phyloP scores from a whole-genome alignment of 1,139 yeast genomes.

The Oligophagozyma castellii region DNA sequence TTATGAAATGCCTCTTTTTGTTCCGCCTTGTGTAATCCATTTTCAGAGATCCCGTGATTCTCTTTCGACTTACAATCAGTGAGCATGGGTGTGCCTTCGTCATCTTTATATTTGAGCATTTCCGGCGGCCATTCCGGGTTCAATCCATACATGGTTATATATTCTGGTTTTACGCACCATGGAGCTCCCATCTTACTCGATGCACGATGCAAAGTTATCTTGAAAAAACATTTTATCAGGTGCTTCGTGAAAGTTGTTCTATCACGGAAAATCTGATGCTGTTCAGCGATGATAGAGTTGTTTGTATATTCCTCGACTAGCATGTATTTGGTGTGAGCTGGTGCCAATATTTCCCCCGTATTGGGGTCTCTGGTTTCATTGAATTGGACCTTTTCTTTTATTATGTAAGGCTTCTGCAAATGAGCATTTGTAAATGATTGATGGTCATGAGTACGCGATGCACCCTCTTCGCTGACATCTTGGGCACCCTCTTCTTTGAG shows the following conservation, averaged over 20 bases:
- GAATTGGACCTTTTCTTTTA: conserved; percentile 47
- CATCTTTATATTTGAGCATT: conserved; percentile 21
- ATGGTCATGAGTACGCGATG: conserved; percentile 6
- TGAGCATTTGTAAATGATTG: conserved; percentile 3
- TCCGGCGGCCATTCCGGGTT: conserved; percentile 24
- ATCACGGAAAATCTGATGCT: conserved; percentile 63
- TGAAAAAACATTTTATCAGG: conserved; percentile 77
- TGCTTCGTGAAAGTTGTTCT: conserved; percentile 81
- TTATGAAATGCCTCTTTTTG: conserved; percentile 4
- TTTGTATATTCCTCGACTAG: conserved; percentile 38
- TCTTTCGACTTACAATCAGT: too few species aligned
- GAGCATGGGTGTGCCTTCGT: conserved; percentile 23
- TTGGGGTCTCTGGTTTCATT: conserved; percentile 27
- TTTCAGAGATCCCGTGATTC: background rate
- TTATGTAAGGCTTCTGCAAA: conserved; percentile 27
- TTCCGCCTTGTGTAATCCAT: conserved; percentile 3
- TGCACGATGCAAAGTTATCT: conserved; percentile 61
- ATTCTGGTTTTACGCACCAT: conserved; percentile 83
- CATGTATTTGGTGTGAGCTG: conserved; percentile 58
- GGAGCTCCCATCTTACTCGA: conserved; percentile 87
- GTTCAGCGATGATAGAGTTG: conserved; percentile 60
- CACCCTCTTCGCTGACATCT: conserved; percentile 5
- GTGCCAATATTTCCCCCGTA: conserved; percentile 34
- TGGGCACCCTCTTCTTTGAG: conserved; percentile 3
- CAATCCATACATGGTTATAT: conserved; percentile 29